Percentiles rank a stretch among this genome's conserved stretches.
phyloP scores from a whole-genome alignment of 768 basidiomycete species.

The Omphalotus guepiniiformis region DNA sequence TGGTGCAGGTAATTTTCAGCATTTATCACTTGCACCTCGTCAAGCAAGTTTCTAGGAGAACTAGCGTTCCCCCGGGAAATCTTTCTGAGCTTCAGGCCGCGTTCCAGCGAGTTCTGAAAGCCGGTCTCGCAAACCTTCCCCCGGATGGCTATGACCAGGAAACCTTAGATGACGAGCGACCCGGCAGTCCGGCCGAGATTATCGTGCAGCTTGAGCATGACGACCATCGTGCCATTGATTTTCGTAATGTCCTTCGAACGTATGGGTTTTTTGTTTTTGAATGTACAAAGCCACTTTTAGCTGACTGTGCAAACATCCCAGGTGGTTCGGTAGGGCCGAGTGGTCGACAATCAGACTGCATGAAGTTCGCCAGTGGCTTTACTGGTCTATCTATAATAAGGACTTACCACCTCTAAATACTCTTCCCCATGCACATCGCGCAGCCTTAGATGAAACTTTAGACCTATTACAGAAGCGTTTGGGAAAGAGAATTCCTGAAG shows the following conservation, averaged over 20 bases:
- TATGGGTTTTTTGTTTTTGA: conserved; percentile 25
- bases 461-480: conserved; percentile 66
- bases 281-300: background rate
- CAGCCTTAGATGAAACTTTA: conserved; percentile 56
- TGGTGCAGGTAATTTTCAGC: conserved; percentile 60
- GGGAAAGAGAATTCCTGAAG: conserved; percentile 60
- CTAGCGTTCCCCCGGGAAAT: conserved; percentile 42
- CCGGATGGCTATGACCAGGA: conserved; percentile 54
- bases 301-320: conserved; percentile 8
- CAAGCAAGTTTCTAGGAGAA: conserved; percentile 41
- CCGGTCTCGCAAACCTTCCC: conserved; percentile 56
- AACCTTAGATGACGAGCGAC: conserved; percentile 40
- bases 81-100: conserved; percentile 53
- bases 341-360: conserved; percentile 67
- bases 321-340: conserved; percentile 70
- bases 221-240: conserved; percentile 72
- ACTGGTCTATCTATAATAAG: conserved; percentile 79
- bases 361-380: conserved; percentile 71
- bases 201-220: conserved; percentile 52
- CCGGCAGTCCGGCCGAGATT: conserved; percentile 58
- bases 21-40: conserved; percentile 56
- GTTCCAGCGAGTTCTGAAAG: conserved; percentile 58
- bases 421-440: conserved; percentile 41
- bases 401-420: conserved; percentile 48
- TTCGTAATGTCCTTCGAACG: conserved; percentile 62